Evolutionary conservation across 345 rosid genomes (phyloP), one percentile per base, ranked within the genome.

Genomic region (Bruguiera gymnorhiza): DNA sequence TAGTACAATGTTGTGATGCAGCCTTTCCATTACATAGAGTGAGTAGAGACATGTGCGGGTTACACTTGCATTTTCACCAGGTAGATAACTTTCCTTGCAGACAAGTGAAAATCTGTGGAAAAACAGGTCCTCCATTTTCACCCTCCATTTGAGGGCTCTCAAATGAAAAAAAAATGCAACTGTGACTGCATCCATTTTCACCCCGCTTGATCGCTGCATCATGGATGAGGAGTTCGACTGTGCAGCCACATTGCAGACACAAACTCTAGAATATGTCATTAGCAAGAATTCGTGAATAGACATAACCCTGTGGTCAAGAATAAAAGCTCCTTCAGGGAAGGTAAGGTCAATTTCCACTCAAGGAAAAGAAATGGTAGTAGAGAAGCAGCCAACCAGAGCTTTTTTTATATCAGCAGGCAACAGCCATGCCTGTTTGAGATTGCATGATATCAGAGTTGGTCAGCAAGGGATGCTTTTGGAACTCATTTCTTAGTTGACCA

Each of bases 401-500:
- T 1, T 30, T 4, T 20, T 23, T 24, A 56, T 6, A 20, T 67
- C 69, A 78, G 54, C 81, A 78, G 19, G 78, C 80, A 54, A 87
- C 87, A 59, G 84, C 86, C 57, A 79, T 59, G n/a, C 81, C 83
- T 39, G 85, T 60, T 76, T 81, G 75, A 60, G 85, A 78, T 63
- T 74, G 69, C 27, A 39, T 37, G 63, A 59, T 67, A 46, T 81
- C 82, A 37, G 84, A 66, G 32, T 79, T 81, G 1, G 78, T 20
- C 26, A 71, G 67, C 78, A 90, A 43, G 73, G 98, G 99, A 61
- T 73, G 87, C 84, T 89, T 95, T 85, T 95, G 99, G 76, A 90
- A 90, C 73, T 92, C 78, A 71, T 92, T 95, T 80, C 95, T 88
- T 71, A 95, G 89, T 79, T 95, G 98, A 75, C 99, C 99, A 76